Evolutionary conservation across 352 stramenopile species (phyloP).

Genomic region (Plasmopara muralis): DNA sequence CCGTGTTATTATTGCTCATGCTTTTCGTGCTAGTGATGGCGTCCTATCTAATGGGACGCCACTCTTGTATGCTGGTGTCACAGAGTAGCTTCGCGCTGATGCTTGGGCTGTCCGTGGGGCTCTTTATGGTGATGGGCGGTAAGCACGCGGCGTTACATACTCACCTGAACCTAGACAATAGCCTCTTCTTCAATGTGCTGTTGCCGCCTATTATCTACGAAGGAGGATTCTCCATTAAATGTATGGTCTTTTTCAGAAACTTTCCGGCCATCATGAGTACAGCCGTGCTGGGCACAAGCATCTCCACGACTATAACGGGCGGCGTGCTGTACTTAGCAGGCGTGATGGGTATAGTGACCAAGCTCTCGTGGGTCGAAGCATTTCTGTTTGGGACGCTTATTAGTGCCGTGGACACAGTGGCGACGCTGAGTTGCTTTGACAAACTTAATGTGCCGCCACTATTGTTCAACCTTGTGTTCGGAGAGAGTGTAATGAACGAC

Average conservation of each 20-base stretch:
- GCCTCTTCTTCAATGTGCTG: conserved; percentile 83
- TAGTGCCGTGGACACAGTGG: conserved; percentile 91
- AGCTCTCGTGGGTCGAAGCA: conserved; percentile 85
- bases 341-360: conserved; percentile 50
- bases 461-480: conserved; percentile 94
- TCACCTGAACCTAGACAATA: conserved; percentile 83
- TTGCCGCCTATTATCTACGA: conserved; percentile 86
- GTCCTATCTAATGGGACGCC: conserved; percentile 81
- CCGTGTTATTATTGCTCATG: conserved; percentile 75
- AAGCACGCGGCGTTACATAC: conserved; percentile 59
- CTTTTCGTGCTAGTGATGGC: conserved; percentile 85
- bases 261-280: conserved; percentile 84
- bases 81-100: conserved; percentile 82
- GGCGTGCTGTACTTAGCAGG: conserved; percentile 63
- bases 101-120: conserved; percentile 65
- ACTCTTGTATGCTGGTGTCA: conserved; percentile 80
- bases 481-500: conserved; percentile 93
- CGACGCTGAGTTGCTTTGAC: conserved; percentile 90
- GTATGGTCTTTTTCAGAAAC: conserved; percentile 79
- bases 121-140: conserved; percentile 61
- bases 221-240: conserved; percentile 81
- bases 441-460: conserved; percentile 80
- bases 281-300: conserved; percentile 68
- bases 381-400: conserved; percentile 91
- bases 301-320: conserved; percentile 71